phyloP scores from a whole-genome alignment of 768 basidiomycete species.

The Russula earlei region DNA sequence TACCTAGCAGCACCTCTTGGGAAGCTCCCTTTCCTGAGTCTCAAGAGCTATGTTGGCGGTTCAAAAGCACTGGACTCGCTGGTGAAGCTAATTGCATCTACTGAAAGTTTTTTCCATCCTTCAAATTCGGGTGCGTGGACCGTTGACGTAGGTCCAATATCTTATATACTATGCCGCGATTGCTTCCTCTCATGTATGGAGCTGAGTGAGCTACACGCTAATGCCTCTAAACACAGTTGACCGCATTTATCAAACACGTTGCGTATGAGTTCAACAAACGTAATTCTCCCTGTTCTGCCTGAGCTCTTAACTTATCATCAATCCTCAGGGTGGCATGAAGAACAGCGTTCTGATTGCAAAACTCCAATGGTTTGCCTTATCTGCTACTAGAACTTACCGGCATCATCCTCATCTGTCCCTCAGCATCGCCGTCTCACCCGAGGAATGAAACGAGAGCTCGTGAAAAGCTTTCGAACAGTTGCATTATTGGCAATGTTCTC shows the following conservation, averaged over 20 bases:
- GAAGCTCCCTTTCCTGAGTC: slow-evolving; percentile 34
- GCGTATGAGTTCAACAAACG: slow-evolving; percentile 82
- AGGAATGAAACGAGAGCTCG: slow-evolving; percentile 74
- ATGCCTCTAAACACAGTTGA: too few species aligned
- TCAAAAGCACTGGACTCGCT: slow-evolving; percentile 79
- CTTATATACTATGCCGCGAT: slow-evolving; percentile 9
- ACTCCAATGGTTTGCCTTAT: slow-evolving; percentile 47
- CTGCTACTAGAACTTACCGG: neutral
- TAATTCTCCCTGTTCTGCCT: slow-evolving; percentile 21
- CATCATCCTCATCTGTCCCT: neutral
- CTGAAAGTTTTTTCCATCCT: slow-evolving; percentile 87
- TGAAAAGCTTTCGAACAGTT: slow-evolving; percentile 72
- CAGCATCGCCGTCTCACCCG: slow-evolving; percentile 70
- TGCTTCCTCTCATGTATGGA: neutral
- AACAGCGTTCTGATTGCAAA: slow-evolving; percentile 68
- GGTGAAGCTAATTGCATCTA: slow-evolving; percentile 75
- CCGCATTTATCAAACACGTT: slow-evolving; percentile 77
- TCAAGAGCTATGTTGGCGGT: slow-evolving; percentile 64
- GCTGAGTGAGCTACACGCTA: neutral
- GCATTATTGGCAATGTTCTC: slow-evolving; percentile 87
- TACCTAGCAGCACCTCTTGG: slow-evolving; percentile 51
- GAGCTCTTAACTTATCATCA: neutral
- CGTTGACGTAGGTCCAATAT: slow-evolving; percentile 42
- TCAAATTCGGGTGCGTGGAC: slow-evolving; percentile 83
- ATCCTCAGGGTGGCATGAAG: slow-evolving; percentile 61